phyloP scores from a whole-genome alignment of 2,329 filamentous ascomycete species.

The Gnomoniopsis sp. region DNA sequence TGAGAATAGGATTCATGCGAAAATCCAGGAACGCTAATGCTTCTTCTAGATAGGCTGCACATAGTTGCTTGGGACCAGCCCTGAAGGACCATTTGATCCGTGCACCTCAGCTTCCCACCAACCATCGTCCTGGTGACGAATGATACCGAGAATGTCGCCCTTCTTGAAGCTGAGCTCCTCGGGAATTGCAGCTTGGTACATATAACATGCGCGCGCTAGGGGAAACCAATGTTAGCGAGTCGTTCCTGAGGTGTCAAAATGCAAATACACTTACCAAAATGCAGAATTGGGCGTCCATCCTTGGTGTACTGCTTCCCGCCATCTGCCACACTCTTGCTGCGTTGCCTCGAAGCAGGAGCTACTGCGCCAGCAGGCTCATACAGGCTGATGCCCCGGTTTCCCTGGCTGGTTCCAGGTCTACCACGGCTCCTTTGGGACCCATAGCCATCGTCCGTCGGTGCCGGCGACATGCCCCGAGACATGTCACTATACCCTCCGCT shows the following conservation, averaged over 20 bases:
- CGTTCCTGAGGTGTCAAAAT: slow-evolving; percentile 1
- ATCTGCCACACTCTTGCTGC: slow-evolving; percentile 86
- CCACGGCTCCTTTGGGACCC: slow-evolving; percentile 50
- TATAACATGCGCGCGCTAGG: slow-evolving; percentile 88
- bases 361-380: slow-evolving; percentile 47
- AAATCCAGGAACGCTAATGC: neutral
- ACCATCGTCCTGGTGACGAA: slow-evolving; percentile 91
- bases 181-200: slow-evolving; percentile 90
- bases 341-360: slow-evolving; percentile 43
- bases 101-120: slow-evolving; percentile 99
- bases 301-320: slow-evolving; percentile 76
- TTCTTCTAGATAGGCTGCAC: slow-evolving; percentile 41
- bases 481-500: slow-evolving; percentile 30
- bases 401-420: slow-evolving; percentile 45
- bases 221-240: neutral
- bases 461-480: slow-evolving; percentile 43
- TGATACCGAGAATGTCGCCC: slow-evolving; percentile 83
- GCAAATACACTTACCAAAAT: slow-evolving; percentile 73
- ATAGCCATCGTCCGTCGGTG: slow-evolving; percentile 51
- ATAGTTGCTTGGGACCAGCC: slow-evolving; percentile 68
- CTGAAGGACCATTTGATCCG: slow-evolving; percentile 56
- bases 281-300: slow-evolving; percentile 82
- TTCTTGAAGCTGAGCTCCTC: slow-evolving; percentile 92
- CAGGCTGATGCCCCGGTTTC: slow-evolving; percentile 50
- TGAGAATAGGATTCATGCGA: neutral